Evolutionary conservation across 139 green algal genomes (phyloP).

Genomic region (Edaphochlamys debaryana): DNA sequence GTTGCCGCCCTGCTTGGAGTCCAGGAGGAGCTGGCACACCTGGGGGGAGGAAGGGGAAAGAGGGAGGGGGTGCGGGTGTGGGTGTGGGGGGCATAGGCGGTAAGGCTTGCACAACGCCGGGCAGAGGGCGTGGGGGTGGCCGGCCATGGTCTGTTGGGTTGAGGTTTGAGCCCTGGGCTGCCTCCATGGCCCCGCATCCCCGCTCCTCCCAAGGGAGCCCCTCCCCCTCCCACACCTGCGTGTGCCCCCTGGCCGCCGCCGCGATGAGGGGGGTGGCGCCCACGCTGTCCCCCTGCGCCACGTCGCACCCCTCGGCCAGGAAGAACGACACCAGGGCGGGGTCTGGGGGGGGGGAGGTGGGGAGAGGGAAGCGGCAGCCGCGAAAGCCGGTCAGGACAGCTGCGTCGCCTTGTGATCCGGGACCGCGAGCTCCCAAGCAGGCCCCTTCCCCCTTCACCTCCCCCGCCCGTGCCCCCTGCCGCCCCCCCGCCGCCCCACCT

Average conservation of each 20-base stretch:
- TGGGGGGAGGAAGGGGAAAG: background rate
- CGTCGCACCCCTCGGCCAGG: conserved; percentile 25
- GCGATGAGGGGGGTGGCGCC: conserved; percentile 46
- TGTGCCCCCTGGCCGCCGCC: conserved; percentile 15
- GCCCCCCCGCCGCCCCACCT: conserved; percentile 11
- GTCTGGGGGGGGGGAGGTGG: conserved; percentile 6
- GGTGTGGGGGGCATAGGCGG: no score
- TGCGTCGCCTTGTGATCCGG: no score
- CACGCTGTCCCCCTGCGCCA: conserved; percentile 18
- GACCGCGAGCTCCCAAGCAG: no score
- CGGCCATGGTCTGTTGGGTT: no score
- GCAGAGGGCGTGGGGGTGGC: no score
- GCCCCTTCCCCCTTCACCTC: no score
- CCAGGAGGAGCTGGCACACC: conserved; percentile 35
- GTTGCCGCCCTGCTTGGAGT: conserved; percentile 44
- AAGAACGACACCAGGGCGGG: conserved; percentile 22
- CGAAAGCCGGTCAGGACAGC: no score
- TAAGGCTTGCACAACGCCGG: no score
- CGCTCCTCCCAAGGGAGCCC: no score
- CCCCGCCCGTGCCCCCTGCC: no score
- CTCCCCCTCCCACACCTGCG: conserved; percentile 17
- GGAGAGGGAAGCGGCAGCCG: background rate
- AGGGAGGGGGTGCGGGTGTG: background rate
- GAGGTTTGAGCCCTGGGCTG: no score
- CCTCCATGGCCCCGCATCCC: no score